phyloP scores from a whole-genome alignment of 2,329 filamentous ascomycete genomes.

The Beauveria pseudobassiana region DNA sequence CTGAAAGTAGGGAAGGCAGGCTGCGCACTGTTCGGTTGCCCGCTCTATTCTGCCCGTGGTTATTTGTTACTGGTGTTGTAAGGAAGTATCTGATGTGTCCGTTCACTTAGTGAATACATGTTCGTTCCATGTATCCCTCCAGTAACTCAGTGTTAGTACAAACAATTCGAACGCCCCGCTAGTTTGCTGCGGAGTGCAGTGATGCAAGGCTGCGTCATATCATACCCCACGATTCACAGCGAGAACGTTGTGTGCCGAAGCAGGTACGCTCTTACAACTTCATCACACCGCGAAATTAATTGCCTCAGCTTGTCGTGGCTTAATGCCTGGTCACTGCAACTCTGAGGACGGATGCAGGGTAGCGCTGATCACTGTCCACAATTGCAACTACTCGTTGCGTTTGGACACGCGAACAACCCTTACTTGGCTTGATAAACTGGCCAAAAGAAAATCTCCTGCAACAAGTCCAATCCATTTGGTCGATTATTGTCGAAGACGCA shows the following conservation, averaged over 20 bases:
- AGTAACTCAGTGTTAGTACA: no score
- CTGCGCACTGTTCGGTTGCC: no score
- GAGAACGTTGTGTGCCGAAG: neutral
- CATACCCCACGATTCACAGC: neutral
- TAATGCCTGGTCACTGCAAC: neutral
- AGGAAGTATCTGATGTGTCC: no score
- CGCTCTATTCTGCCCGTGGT: no score
- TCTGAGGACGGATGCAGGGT: neutral
- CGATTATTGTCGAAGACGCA: no score
- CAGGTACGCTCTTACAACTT: neutral
- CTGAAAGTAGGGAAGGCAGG: no score
- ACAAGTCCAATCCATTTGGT: neutral
- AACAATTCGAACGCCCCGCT: neutral
- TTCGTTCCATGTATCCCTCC: neutral
- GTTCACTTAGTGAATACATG: neutral
- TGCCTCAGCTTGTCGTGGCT: neutral
- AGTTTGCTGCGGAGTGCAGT: neutral
- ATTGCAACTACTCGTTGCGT: neutral
- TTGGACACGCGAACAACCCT: neutral
- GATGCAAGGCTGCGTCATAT: conserved; percentile 4
- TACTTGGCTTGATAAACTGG: neutral
- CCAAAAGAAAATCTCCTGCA: neutral
- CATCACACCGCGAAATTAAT: neutral
- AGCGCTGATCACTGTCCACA: neutral
- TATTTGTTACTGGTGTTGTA: no score